Conservation (phyloP, 1,284 basidiomycete species). For the Apiotrichum porosum region DNA sequence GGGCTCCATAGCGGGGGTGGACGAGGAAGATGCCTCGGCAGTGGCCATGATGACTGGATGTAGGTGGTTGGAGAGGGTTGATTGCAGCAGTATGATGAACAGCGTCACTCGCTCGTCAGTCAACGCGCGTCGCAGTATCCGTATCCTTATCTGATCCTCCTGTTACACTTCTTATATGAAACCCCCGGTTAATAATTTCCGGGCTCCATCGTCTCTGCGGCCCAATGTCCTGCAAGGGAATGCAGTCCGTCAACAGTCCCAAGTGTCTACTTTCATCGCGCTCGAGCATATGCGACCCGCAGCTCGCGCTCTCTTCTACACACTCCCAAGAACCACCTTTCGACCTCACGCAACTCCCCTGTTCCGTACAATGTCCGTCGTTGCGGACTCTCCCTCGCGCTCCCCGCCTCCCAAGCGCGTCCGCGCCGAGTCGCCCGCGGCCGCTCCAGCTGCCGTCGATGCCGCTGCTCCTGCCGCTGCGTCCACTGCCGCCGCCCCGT, state of each 20-base stretch:
- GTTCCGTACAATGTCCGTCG: not conserved
- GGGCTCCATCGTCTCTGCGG: constrained; percentile 12
- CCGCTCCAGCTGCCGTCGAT: not conserved
- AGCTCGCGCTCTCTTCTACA: too few relatives aligned
- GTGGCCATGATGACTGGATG: constrained; percentile 9
- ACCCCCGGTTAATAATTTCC: constrained; percentile 13
- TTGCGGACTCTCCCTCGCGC: not conserved
- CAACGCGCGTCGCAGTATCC: constrained; percentile 2
- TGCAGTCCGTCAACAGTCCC: not conserved
- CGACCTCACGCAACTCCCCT: not conserved
- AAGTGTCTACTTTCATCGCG: too few relatives aligned
- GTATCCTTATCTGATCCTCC: not conserved
- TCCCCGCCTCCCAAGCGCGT: constrained; percentile 10
- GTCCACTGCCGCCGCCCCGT: not conserved
- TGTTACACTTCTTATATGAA: not conserved
- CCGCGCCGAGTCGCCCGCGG: constrained; percentile 3
- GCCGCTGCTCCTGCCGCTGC: not conserved
- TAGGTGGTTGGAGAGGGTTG: too few relatives aligned
- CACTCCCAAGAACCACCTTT: too few relatives aligned
- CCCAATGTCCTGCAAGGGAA: too few relatives aligned
- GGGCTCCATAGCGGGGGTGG: constrained; percentile 32
- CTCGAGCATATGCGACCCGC: too few relatives aligned
- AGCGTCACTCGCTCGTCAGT: too few relatives aligned
- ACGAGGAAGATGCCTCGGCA: constrained; percentile 25
- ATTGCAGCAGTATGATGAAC: too few relatives aligned